A percentile compares a stretch with the other conserved stretches of the same genome.
These are phyloP conservation scores for Macadamia integrifolia DNA, from an alignment of 164 flowering plant genomes.

Conservation along the genomic window DNA sequence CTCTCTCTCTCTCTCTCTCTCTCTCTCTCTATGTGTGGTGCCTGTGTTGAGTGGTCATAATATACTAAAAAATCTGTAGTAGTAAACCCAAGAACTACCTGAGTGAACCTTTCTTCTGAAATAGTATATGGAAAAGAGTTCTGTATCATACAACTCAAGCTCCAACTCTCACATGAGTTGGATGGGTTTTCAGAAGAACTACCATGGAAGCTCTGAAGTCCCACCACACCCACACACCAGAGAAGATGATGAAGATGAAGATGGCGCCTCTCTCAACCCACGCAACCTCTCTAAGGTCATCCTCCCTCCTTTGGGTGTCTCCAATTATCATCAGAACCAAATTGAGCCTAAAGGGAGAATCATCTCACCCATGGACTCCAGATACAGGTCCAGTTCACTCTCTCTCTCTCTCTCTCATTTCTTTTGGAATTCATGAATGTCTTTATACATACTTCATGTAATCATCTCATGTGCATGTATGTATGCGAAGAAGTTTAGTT, in stretches of 20 bases:
- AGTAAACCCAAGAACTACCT: no score
- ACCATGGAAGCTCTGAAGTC: background rate
- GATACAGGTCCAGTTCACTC: slow-evolving; percentile 52
- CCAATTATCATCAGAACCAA: slow-evolving; percentile 33
- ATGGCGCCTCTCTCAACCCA: slow-evolving; percentile 21
- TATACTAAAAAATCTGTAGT: no score
- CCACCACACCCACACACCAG: background rate
- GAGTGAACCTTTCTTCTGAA: background rate
- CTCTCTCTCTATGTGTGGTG: no score
- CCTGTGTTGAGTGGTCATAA: no score
- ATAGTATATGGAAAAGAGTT: background rate
- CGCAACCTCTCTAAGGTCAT: slow-evolving; percentile 66
- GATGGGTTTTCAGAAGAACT: background rate
- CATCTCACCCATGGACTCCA: slow-evolving; percentile 67
- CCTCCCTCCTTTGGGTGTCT: slow-evolving; percentile 76
- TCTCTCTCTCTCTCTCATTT: background rate
- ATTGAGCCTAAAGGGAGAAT: slow-evolving; percentile 35
- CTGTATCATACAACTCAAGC: background rate
- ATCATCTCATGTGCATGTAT: no score
- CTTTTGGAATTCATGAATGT: no score
- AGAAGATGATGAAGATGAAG: background rate
- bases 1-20: no score
- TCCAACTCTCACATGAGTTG: background rate
- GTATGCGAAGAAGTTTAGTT: no score
- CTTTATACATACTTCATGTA: no score